Base-by-base conservation (phyloP, 768 basidiomycete genomes). In the Tremella fuciformis region DNA sequence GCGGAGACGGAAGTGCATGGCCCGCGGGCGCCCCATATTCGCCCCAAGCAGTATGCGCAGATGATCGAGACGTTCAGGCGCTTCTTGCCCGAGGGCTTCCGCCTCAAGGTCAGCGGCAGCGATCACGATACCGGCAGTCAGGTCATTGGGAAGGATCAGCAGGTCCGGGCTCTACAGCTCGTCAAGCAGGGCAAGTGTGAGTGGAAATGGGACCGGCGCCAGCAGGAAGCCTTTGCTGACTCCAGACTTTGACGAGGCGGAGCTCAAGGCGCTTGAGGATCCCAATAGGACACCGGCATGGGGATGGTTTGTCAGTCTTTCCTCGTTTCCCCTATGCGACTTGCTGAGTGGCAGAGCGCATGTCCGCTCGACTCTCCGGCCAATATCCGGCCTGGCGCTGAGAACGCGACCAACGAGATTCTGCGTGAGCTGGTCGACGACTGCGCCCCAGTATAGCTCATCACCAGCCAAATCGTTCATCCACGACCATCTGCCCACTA, bases 51-150 rank as follows among this genome's bases (percentile, higher is more conserved):
- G 34, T 52, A 72, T 22, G 38, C 55, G 29, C 54, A 50, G n/a
- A 47, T 76, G 48, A 67, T 75, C 29, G 55, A 64, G 19, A 73
- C 73, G 11, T 73, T 76, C 57, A 62, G 46, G 50, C 25, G 68
- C 7, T 50, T 53, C 24, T 51, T 76, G 42, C 75, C 75, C 6
- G 62, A 61, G 21, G 70, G 59, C 4, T 75, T 76, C 52, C 55
- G 65, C 16, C 25, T 75, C 39, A 62, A 63, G 39, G 58, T 75
- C 13, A 71, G 69, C 21, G 75, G 74, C 15, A 75, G 75, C 50
- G 73, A 76, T 60, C 75, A 76, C 57, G 75, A 76, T 65, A 69
- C 71, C 0, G 74, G 70, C 4, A 73, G 73, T 53, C 59, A 58
- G 40, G 67, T 76, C 8, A 47, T 76, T 55, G 75, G 75, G n/a